These are phyloP conservation scores for Xylaria palmicola DNA, from an alignment of 495 filamentous ascomycete genomes.

Conservation along the genomic window DNA sequence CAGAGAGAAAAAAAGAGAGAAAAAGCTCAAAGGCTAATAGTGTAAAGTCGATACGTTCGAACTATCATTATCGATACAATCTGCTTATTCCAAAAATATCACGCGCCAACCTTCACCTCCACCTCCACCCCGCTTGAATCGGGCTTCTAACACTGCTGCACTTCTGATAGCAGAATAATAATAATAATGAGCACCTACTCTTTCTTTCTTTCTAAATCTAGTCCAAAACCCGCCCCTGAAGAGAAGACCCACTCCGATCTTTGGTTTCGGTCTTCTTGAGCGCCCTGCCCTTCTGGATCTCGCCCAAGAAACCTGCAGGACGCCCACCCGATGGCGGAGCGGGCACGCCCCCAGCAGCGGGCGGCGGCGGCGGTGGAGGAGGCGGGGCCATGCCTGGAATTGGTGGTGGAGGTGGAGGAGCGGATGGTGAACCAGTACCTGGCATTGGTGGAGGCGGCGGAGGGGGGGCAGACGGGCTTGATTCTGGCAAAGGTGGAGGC, in stretches of 20 bases:
- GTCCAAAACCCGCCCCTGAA: slow-evolving; percentile 68
- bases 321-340: slow-evolving; percentile 40
- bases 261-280: slow-evolving; percentile 83
- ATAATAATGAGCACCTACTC: too few species aligned
- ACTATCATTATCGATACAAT: too few species aligned
- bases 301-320: slow-evolving; percentile 65
- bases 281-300: slow-evolving; percentile 75
- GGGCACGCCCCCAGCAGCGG: slow-evolving; percentile 41
- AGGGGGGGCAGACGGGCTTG: slow-evolving; percentile 18
- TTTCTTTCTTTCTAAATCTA: too few species aligned
- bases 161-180: not conserved
- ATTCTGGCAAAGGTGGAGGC: slow-evolving; percentile 45
- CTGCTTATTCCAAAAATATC: slow-evolving; percentile 22
- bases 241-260: slow-evolving; percentile 69
- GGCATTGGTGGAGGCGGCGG: slow-evolving; percentile 43
- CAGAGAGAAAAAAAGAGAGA: too few species aligned
- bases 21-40: too few species aligned
- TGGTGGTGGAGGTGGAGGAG: slow-evolving; percentile 54
- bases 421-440: slow-evolving; percentile 29
- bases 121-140: not conserved
- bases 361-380: slow-evolving; percentile 54
- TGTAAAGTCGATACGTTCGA: too few species aligned
- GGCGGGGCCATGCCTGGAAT: slow-evolving; percentile 52
- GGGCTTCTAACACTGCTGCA: not conserved
- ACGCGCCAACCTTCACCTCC: not conserved